Percentiles rank a stretch among this genome's conserved stretches.
Conservation (phyloP, 2,329 filamentous ascomycete genomes). For the Ramichloridium luteum region DNA sequence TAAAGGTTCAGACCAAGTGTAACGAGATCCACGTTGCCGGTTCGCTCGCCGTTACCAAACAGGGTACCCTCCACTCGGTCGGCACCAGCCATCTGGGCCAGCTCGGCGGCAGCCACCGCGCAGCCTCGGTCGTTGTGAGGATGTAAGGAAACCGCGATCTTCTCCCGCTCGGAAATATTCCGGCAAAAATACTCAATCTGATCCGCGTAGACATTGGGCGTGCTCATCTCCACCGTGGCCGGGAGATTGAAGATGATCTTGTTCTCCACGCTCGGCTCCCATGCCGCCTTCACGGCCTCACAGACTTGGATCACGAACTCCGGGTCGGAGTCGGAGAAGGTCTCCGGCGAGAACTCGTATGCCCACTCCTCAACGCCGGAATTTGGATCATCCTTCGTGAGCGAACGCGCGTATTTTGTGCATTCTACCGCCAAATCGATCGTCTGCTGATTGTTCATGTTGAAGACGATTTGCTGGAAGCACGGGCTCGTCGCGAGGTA, state of each 20-base stretch:
- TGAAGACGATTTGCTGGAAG: slow-evolving; percentile 85
- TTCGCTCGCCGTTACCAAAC: slow-evolving; percentile 90
- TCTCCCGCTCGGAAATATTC: slow-evolving; percentile 72
- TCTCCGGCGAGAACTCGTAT: slow-evolving; percentile 76
- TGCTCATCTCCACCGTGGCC: slow-evolving; percentile 88
- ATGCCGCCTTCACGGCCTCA: slow-evolving; percentile 85
- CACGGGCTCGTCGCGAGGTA: slow-evolving; percentile 95
- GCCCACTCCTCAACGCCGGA: slow-evolving; percentile 53
- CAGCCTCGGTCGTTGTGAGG: slow-evolving; percentile 92
- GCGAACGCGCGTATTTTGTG: slow-evolving; percentile 70
- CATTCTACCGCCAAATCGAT: slow-evolving; percentile 74
- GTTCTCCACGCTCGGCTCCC: slow-evolving; percentile 66
- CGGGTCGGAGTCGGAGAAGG: slow-evolving; percentile 79
- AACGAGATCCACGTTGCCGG: slow-evolving; percentile 89
- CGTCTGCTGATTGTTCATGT: slow-evolving; percentile 70
- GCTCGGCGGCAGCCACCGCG: slow-evolving; percentile 75
- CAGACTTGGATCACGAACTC: slow-evolving; percentile 77
- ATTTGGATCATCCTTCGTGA: slow-evolving; percentile 68
- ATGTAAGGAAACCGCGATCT: slow-evolving; percentile 79
- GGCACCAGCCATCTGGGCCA: slow-evolving; percentile 92
- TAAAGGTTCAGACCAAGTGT: slow-evolving; percentile 89
- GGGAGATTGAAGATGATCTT: slow-evolving; percentile 95
- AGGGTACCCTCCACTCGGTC: slow-evolving; percentile 89
- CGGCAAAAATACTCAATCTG: slow-evolving; percentile 92
- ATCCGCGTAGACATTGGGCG: slow-evolving; percentile 91